These are phyloP conservation scores for Ceriops decandra DNA, from an alignment of 345 rosid species.

Conservation along the genomic window DNA sequence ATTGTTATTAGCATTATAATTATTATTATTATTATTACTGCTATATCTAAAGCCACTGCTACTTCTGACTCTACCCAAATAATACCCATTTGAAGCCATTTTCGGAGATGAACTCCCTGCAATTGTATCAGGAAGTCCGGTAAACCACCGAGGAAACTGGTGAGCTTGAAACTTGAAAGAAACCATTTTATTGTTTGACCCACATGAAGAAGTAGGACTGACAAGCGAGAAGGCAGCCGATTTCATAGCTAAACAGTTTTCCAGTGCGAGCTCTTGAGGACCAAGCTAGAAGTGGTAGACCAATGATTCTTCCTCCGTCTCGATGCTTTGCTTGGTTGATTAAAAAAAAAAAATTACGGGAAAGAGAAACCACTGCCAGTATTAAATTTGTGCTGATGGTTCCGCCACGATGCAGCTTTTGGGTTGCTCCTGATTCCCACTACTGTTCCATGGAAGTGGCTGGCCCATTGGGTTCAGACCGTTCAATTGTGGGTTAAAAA, in stretches of 20 bases:
- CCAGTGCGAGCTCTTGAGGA: neutral
- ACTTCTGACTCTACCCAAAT: conserved; percentile 15
- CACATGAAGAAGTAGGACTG: neutral
- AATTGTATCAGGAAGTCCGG: neutral
- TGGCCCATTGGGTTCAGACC: neutral
- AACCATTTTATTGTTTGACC: neutral
- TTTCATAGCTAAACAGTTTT: conserved; percentile 14
- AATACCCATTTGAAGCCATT: conserved; percentile 37
- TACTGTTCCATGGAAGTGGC: too few species aligned
- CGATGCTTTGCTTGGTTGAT: neutral
- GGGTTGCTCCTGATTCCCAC: neutral
- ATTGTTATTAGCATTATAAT: neutral
- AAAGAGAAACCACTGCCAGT: neutral
- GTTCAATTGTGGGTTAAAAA: neutral
- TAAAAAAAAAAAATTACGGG: neutral
- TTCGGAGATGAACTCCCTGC: neutral
- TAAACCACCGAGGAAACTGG: neutral
- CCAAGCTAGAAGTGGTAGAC: neutral
- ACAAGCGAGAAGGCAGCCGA: conserved; percentile 7
- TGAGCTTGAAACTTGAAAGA: conserved; percentile 8
- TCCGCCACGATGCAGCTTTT: conserved; percentile 33
- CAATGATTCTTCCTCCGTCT: too few species aligned
- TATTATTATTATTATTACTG: neutral
- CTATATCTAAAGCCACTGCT: conserved; percentile 6
- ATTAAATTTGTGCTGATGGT: conserved; percentile 14